phyloP scores from a whole-genome alignment of 2,329 filamentous ascomycete species.

The Aureobasidium pullulans region DNA sequence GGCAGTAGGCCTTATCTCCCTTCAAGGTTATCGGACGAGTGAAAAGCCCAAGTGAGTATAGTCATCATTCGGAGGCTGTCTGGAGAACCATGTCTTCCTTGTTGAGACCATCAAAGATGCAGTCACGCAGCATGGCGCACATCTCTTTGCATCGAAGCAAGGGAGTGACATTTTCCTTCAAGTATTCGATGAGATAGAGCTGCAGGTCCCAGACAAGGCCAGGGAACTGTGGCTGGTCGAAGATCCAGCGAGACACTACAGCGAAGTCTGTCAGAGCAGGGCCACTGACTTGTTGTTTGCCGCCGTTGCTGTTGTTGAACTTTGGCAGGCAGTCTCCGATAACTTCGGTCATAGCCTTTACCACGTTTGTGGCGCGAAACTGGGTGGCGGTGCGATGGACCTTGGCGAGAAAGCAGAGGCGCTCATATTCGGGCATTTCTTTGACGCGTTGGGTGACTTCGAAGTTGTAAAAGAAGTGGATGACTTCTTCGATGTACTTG shows the following conservation, averaged over 20 bases:
- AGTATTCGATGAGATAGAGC: not conserved
- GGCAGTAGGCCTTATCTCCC: too few species aligned
- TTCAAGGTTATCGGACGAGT: too few species aligned
- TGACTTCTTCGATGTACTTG: not conserved
- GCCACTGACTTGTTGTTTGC: not conserved
- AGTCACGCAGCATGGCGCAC: not conserved
- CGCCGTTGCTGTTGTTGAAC: not conserved
- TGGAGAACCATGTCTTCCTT: not conserved
- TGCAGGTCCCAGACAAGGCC: not conserved
- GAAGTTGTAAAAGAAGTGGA: conserved; percentile 9
- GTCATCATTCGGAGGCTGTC: not conserved
- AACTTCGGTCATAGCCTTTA: not conserved
- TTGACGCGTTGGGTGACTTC: not conserved
- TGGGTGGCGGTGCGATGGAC: conserved; percentile 1
- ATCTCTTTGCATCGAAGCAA: not conserved
- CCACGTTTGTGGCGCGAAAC: not conserved
- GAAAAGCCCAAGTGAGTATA: too few species aligned
- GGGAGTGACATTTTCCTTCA: not conserved
- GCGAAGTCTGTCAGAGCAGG: not conserved
- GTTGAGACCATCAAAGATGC: not conserved
- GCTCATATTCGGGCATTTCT: not conserved
- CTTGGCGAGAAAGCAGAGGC: not conserved
- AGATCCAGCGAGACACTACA: not conserved
- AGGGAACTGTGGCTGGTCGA: not conserved
- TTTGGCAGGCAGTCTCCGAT: not conserved